These are phyloP conservation scores for Tulasnella sp. DNA, from an alignment of 768 basidiomycete species.

Conservation along the genomic window DNA sequence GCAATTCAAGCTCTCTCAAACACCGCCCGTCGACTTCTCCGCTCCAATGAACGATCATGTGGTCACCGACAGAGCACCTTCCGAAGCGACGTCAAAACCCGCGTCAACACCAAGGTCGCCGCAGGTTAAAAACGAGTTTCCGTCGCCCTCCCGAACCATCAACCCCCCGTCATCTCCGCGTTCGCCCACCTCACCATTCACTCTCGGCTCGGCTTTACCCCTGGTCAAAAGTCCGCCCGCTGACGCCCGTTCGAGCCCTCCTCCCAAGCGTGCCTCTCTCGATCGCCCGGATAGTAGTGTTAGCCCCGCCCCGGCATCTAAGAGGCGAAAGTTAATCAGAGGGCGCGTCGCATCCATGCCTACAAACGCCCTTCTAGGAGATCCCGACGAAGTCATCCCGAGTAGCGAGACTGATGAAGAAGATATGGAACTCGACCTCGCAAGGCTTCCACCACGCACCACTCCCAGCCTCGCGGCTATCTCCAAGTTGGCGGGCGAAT, in stretches of 20 bases:
- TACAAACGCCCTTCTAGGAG: background rate
- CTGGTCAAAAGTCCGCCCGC: background rate
- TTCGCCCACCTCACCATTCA: background rate
- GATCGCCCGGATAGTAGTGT: background rate
- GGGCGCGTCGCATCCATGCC: background rate
- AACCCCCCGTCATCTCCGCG: background rate
- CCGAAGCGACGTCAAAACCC: background rate
- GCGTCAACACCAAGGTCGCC: background rate
- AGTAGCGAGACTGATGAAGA: conserved; percentile 25
- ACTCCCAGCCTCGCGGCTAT: background rate
- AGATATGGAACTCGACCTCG: background rate
- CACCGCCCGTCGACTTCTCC: background rate
- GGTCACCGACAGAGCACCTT: background rate
- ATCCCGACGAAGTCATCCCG: conserved; percentile 17
- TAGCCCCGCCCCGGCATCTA: background rate
- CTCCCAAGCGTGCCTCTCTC: background rate
- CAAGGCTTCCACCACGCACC: conserved; percentile 4
- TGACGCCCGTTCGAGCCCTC: background rate
- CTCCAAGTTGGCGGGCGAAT: background rate
- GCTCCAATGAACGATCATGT: background rate
- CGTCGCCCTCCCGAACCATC: background rate
- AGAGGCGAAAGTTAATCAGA: background rate
- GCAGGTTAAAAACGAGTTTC: background rate
- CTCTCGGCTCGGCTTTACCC: background rate
- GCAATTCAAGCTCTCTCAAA: conserved; percentile 2